Base-by-base conservation (phyloP, 345 rosid genomes). In the Gossypium longicalyx region DNA sequence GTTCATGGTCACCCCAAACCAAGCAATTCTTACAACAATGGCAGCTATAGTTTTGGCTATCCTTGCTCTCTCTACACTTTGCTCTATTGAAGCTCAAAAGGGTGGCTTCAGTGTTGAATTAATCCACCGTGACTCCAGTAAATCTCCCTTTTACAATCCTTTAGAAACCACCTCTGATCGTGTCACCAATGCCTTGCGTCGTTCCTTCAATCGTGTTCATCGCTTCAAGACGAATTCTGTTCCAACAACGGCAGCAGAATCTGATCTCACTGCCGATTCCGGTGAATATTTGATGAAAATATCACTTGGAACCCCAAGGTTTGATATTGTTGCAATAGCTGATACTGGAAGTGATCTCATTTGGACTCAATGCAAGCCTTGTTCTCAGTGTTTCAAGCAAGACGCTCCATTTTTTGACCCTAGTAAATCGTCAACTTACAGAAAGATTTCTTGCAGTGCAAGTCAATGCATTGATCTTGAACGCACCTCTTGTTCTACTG, bases 341-440 rank as follows among this genome's bases (percentile, higher is more conserved):
- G 85, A 82, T 74, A 82, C 85, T 0, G 83, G 85, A 0, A 82
- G 85, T 4, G 81, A 80, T 77, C 85, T 80, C 1, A 12, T 75
- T 9, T 82, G 85, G 85, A 82, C 81, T 3, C 83, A 82, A 22
- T 82, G 85, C 66, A 48, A 72, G 43, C 83, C 85, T 0, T 82
- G 89, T 65, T 0, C n/a, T 0, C 41, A 74, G 0, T 90, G 90
- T 74, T 85, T 60, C 77, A 0, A 74, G 13, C 88, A 83, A 25
- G 66, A 12, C 0, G 74, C 53, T 73, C 84, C 88, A 2, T 23
- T 84, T 17, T 86, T 90, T 12, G 77, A 82, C 67, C 87, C 86
- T 19, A 25, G 61, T 17, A 1, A 67, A 0, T 91, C 91, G 10
- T 76, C 85, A 4, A 85, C 91, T 2, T 88, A 77, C 77, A 77